A percentile compares a stretch with the other conserved stretches of the same genome.
These are phyloP conservation scores for Xylaria polymorpha DNA, from an alignment of 2,329 filamentous ascomycete species.

Conservation along the genomic window DNA sequence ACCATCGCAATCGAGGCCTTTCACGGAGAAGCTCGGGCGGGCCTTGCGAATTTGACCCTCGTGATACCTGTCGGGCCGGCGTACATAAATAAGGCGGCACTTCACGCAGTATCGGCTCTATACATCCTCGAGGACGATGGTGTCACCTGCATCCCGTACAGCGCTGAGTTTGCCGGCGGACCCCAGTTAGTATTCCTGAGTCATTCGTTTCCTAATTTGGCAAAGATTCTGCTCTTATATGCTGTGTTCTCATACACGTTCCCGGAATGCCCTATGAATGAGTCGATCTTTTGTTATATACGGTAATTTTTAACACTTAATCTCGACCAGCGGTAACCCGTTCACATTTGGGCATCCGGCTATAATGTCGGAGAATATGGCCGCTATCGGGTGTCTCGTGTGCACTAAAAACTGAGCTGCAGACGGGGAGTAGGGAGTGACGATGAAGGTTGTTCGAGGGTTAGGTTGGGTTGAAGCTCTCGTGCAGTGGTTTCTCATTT, in stretches of 20 bases:
- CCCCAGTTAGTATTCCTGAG: constrained; percentile 2
- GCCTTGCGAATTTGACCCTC: constrained; percentile 17
- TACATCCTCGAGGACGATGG: constrained; percentile 4
- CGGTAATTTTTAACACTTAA: neutral
- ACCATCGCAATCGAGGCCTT: constrained; percentile 12
- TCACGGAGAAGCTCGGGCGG: neutral
- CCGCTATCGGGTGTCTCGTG: neutral
- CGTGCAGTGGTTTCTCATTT: neutral
- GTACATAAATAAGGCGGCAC: constrained; percentile 13
- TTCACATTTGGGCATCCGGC: constrained; percentile 23
- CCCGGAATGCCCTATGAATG: neutral
- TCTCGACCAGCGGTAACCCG: neutral
- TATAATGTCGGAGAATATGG: neutral
- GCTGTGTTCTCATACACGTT: neutral
- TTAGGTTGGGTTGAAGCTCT: neutral
- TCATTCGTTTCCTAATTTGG: neutral
- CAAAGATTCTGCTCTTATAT: neutral
- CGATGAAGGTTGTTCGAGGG: neutral
- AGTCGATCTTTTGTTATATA: neutral
- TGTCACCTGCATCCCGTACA: constrained; percentile 21
- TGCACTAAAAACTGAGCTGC: neutral
- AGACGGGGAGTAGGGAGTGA: neutral
- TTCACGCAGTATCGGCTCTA: constrained; percentile 26
- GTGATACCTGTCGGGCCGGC: neutral
- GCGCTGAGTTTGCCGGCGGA: neutral